Conservation (phyloP, 352 stramenopile species). For the Saprolegnia parasitica region DNA sequence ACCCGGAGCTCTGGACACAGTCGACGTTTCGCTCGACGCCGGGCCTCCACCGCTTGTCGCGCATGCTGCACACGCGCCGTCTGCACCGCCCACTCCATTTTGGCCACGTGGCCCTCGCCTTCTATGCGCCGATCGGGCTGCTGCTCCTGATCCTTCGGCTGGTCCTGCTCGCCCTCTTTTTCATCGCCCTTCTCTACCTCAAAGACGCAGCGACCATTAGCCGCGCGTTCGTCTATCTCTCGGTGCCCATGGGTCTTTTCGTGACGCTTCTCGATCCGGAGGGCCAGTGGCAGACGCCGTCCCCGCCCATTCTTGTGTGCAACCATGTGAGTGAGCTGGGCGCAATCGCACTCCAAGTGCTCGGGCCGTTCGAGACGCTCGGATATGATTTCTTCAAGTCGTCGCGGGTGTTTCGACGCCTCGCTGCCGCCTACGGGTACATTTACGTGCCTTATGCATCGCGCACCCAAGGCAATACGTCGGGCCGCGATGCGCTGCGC, state of each 20-base stretch:
- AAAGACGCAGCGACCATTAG: background rate
- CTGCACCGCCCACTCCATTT: constrained; percentile 46
- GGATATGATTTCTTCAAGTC: constrained; percentile 84
- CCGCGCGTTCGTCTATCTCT: constrained; percentile 38
- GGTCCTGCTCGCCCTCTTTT: constrained; percentile 40
- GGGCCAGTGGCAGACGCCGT: constrained; percentile 35
- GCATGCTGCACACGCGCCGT: constrained; percentile 73
- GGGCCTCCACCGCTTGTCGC: background rate
- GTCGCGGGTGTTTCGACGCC: constrained; percentile 51
- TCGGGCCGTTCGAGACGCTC: constrained; percentile 52
- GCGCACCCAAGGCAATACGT: constrained; percentile 44
- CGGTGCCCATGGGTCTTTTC: constrained; percentile 45
- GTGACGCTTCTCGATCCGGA: constrained; percentile 41
- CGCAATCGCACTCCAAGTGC: constrained; percentile 41
- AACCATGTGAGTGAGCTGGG: constrained; percentile 81
- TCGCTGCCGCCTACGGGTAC: constrained; percentile 48
- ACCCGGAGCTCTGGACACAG: background rate
- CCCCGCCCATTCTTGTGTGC: constrained; percentile 48
- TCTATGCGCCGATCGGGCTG: constrained; percentile 56
- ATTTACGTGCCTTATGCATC: constrained; percentile 70
- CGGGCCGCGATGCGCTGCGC: constrained; percentile 47
- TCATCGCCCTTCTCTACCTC: constrained; percentile 26
- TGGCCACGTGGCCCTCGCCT: constrained; percentile 43
- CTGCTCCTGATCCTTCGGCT: constrained; percentile 45
- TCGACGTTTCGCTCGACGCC: no score